Conservation (phyloP, 2,329 filamentous ascomycete species). For the Claviceps capensis region DNA sequence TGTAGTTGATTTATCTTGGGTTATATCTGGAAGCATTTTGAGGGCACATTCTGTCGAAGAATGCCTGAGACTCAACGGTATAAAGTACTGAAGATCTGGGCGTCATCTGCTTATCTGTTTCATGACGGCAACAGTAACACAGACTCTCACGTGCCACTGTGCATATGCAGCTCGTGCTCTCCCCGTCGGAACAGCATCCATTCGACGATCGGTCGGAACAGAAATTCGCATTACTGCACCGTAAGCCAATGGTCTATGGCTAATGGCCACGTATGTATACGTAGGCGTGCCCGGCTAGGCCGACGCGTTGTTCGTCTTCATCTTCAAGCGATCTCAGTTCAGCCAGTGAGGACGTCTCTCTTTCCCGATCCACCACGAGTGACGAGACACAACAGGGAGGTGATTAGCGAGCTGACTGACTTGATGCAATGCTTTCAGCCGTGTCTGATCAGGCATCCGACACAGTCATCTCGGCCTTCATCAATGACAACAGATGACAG, state of each 20-base stretch:
- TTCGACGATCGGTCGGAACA: background rate
- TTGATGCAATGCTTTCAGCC: background rate
- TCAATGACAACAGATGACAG: background rate
- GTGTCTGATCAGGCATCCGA: background rate
- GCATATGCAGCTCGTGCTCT: background rate
- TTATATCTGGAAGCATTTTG: too few species aligned
- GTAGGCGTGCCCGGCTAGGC: background rate
- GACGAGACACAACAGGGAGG: background rate
- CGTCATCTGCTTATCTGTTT: background rate
- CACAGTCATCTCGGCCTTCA: background rate
- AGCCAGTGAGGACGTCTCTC: conserved; percentile 20
- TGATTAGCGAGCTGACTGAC: background rate
- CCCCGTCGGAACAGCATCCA: background rate
- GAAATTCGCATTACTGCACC: background rate
- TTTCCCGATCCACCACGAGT: background rate
- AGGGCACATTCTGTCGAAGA: background rate
- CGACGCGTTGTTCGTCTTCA: conserved; percentile 20
- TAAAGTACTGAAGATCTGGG: background rate
- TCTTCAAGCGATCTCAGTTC: conserved; percentile 40
- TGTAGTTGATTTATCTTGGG: background rate
- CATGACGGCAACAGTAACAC: background rate
- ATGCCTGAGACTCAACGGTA: background rate
- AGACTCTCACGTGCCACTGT: background rate
- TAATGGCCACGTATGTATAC: background rate
- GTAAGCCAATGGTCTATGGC: background rate